These are phyloP conservation scores for Flaveria bidentis DNA, from an alignment of 129 eudicot species.

Conservation along the genomic window DNA sequence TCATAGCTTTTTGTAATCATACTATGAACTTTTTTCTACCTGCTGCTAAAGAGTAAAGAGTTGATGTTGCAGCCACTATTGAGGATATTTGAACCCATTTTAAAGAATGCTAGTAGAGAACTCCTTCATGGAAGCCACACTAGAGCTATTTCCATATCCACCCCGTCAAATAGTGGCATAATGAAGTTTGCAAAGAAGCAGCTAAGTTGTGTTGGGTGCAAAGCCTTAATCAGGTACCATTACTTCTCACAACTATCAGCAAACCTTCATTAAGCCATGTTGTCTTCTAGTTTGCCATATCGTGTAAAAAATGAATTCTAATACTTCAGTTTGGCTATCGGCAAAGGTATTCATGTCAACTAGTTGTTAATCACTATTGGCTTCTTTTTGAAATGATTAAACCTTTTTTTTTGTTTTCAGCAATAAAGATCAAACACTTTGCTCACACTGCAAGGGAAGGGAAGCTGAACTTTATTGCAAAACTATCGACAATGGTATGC, in stretches of 20 bases:
- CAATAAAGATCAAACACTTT: conserved; percentile 65
- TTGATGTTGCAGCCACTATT: conserved; percentile 72
- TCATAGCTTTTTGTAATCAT: neutral
- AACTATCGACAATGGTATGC: conserved; percentile 74
- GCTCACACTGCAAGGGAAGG: conserved; percentile 95
- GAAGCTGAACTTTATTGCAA: conserved; percentile 96
- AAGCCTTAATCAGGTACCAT: conserved; percentile 72
- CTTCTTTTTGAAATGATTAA: neutral
- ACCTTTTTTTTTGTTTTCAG: conserved; percentile 43
- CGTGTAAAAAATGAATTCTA: neutral
- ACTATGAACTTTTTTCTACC: neutral
- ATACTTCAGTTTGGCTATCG: neutral
- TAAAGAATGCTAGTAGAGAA: conserved; percentile 89
- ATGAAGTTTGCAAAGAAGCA: conserved; percentile 97
- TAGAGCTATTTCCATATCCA: conserved; percentile 87
- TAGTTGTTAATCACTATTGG: neutral
- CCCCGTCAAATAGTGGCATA: conserved; percentile 91
- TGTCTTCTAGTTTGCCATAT: too few species aligned
- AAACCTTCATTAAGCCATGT: neutral
- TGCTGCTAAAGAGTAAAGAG: conserved; percentile 9
- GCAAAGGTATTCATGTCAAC: neutral
- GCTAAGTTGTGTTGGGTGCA: conserved; percentile 91
- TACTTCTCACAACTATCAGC: neutral
- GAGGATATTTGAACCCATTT: conserved; percentile 92
- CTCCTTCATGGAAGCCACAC: conserved; percentile 93